These are phyloP conservation scores for Aristolochia fimbriata DNA, from an alignment of 164 flowering plant species.

Conservation along the genomic window DNA sequence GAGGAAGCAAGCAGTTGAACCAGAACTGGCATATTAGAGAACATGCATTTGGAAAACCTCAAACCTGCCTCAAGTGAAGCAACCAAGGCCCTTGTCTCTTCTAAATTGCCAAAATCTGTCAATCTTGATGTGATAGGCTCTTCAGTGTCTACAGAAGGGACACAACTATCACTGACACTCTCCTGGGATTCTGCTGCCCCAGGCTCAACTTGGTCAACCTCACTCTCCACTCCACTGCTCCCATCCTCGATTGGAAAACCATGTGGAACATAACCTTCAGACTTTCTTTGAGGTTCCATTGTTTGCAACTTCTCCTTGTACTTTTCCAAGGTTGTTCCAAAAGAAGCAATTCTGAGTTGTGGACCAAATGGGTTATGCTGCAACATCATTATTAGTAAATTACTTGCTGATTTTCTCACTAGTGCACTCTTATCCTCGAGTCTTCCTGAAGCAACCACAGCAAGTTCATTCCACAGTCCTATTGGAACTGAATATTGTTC, in stretches of 20 bases:
- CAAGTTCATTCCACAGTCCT: constrained; percentile 96
- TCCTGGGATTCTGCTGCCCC: constrained; percentile 33
- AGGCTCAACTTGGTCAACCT: constrained; percentile 25
- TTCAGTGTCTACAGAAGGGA: constrained; percentile 30
- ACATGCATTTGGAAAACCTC: constrained; percentile 73
- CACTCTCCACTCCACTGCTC: constrained; percentile 32
- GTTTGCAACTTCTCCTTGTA: constrained; percentile 65
- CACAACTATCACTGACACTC: constrained; percentile 60
- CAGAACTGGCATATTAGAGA: constrained; percentile 75
- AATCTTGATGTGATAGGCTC: constrained; percentile 34
- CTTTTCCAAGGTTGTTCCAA: constrained; percentile 82
- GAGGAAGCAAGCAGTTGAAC: constrained; percentile 97
- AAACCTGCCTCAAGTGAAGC: constrained; percentile 97
- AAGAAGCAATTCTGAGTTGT: constrained; percentile 72
- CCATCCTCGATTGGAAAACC: constrained; percentile 32
- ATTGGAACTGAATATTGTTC: constrained; percentile 87
- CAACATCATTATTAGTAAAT: constrained; percentile 81
- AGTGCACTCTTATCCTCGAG: constrained; percentile 92
- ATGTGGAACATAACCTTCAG: constrained; percentile 28
- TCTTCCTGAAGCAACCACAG: constrained; percentile 82
- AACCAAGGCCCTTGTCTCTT: constrained; percentile 86
- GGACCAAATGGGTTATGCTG: constrained; percentile 99
- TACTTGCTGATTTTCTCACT: constrained; percentile 89
- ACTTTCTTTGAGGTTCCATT: constrained; percentile 33
- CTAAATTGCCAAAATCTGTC: constrained; percentile 80